These are phyloP conservation scores for Xylariaceae sp. DNA, from an alignment of 2,329 filamentous ascomycete species.

Conservation along the genomic window DNA sequence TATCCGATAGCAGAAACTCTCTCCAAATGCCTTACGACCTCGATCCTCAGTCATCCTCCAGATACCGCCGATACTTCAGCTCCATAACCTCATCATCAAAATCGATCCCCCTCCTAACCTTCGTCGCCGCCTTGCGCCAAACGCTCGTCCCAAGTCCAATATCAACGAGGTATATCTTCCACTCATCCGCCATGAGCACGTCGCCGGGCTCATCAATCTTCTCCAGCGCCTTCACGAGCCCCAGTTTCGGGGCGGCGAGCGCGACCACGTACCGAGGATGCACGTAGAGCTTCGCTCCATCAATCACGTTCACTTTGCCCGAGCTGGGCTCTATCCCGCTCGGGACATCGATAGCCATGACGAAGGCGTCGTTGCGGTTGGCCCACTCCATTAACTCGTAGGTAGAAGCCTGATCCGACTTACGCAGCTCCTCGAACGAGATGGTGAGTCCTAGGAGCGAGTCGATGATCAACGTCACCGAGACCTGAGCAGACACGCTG, in stretches of 20 bases:
- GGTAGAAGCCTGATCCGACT: constrained; percentile 76
- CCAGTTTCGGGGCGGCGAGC: constrained; percentile 82
- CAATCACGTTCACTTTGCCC: constrained; percentile 63
- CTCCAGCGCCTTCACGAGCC: constrained; percentile 74
- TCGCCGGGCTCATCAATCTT: constrained; percentile 52
- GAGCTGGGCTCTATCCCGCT: constrained; percentile 81
- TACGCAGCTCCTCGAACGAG: constrained; percentile 83
- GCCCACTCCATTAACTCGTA: constrained; percentile 93
- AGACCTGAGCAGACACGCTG: constrained; percentile 26
- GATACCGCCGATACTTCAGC: constrained; percentile 48
- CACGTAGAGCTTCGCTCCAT: constrained; percentile 77
- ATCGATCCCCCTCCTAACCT: constrained; percentile 78
- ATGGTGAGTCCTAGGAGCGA: constrained; percentile 83
- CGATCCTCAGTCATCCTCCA: constrained; percentile 3
- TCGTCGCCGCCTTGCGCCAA: constrained; percentile 81
- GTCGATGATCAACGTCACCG: constrained; percentile 57
- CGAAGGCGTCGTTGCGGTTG: constrained; percentile 79
- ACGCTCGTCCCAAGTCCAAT: constrained; percentile 80
- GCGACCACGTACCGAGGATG: constrained; percentile 80
- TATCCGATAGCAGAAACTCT: not conserved
- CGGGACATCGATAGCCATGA: constrained; percentile 86
- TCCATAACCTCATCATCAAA: constrained; percentile 83
- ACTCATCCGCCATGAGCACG: constrained; percentile 54
- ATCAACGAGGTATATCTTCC: constrained; percentile 82
- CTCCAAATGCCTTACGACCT: not conserved